phyloP scores from a whole-genome alignment of 169 alveolate genomes.

The Plasmodium inui region DNA sequence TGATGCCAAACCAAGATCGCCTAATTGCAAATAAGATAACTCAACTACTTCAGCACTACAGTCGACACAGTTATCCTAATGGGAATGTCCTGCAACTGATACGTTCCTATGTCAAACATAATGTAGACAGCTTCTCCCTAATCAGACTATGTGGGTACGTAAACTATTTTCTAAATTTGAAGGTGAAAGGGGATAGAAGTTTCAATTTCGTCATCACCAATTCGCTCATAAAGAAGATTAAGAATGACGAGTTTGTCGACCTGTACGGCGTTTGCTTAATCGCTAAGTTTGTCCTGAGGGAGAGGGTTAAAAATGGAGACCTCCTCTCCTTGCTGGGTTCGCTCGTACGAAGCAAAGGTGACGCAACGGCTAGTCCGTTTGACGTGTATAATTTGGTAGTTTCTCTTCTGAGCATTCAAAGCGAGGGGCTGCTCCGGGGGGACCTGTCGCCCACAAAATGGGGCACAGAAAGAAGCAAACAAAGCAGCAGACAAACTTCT shows the following conservation, averaged over 20 bases:
- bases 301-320: neutral
- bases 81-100: neutral
- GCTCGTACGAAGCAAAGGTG: neutral
- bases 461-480: neutral
- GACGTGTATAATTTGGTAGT: slow-evolving; percentile 33
- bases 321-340: neutral
- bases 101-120: slow-evolving; percentile 30
- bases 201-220: slow-evolving; percentile 18
- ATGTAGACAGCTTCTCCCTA: slow-evolving; percentile 17
- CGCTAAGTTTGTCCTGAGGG: slow-evolving; percentile 9
- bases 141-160: slow-evolving; percentile 29
- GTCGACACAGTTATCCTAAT: slow-evolving; percentile 14
- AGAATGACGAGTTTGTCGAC: slow-evolving; percentile 49
- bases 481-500: neutral
- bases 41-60: slow-evolving; percentile 19
- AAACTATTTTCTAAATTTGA: slow-evolving; percentile 58
- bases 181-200: slow-evolving; percentile 17
- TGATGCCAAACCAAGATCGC: neutral
- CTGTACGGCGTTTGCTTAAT: slow-evolving; percentile 40
- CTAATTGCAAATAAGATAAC: neutral
- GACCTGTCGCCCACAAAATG: neutral
- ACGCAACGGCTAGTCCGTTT: neutral
- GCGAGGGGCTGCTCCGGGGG: neutral
- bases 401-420: slow-evolving; percentile 47
- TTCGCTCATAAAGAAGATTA: slow-evolving; percentile 28